Base-by-base conservation (phyloP, 1,284 basidiomycete species). In the Pterula multifida region DNA sequence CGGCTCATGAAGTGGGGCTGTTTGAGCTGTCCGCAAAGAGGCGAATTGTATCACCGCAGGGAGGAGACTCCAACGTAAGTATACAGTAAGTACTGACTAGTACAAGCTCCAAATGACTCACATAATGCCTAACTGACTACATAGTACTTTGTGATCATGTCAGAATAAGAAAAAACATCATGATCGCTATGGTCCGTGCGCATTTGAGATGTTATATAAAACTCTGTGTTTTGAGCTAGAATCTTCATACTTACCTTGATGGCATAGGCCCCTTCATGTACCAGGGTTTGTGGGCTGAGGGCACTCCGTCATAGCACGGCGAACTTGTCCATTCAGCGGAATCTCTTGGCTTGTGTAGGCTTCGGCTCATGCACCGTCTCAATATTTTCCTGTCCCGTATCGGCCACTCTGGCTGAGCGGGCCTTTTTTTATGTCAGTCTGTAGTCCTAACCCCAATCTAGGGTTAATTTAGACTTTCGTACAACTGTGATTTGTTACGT, bases 311-410 rank as follows among this genome's bases (percentile, higher is more conserved):
- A 79, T 79, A 77, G 77, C 78, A 80, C 77, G 78, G 77, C 78
- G 77, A 79, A 77, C 76, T 59, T 78, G 76, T 79, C 76, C 77
- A 65, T 58, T 57, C 70, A 75, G 69, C 65, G 71, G 64, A 65
- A 63, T 55, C 64, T 64, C 64, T 65, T 63, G 70, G 73, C 65
- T 78, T 79, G 78, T 78, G 75, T 77, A 75, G 64, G 73, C 72
- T 76, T 73, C 67, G 76, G 75, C 67, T 71, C 71, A 75, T 79
- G 76, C 75, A 79, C 69, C 69, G 75, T 80, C 77, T 67, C 57
- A 79, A 80, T 80, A 80, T 81, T 80, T 80, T 68, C 76, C 78
- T 67, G 76, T 76, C 70, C 72, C 67, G 68, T 68, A 72, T 67
- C 61, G 70, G 73, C 74, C 75, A 70, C 68, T 71, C 67, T 70